A percentile compares a stretch with the other conserved stretches of the same genome.
Evolutionary conservation across 768 basidiomycete genomes (phyloP).

Genomic region (Phaffia australis): DNA sequence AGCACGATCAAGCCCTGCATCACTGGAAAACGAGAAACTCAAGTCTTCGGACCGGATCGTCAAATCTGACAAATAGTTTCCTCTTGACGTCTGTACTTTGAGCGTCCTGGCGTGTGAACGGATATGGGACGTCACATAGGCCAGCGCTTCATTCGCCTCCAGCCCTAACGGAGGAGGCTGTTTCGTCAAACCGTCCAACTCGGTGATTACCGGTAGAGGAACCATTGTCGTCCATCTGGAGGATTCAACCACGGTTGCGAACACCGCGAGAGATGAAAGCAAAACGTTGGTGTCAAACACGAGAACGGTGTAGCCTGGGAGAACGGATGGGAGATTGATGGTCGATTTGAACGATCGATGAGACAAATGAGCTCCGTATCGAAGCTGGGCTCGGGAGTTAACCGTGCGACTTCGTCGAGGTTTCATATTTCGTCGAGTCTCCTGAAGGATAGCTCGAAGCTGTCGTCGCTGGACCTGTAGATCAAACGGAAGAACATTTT

Average conservation of each 20-base stretch:
- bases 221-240: slow-evolving; percentile 76
- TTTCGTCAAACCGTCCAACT: slow-evolving; percentile 76
- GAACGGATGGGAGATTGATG: slow-evolving; percentile 39
- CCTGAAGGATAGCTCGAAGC: slow-evolving; percentile 17
- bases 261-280: slow-evolving; percentile 63
- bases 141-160: slow-evolving; percentile 60
- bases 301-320: slow-evolving; percentile 78
- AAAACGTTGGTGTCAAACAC: slow-evolving; percentile 93
- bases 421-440: slow-evolving; percentile 1
- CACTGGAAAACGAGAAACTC: slow-evolving; percentile 41
- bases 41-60: slow-evolving; percentile 73
- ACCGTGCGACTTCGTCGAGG: slow-evolving; percentile 1
- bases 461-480: slow-evolving; percentile 19
- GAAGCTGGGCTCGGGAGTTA: slow-evolving; percentile 19
- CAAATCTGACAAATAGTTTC: slow-evolving; percentile 80
- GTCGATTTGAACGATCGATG: slow-evolving; percentile 7
- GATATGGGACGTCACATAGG: slow-evolving; percentile 64
- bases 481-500: neutral
- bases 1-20: slow-evolving; percentile 39
- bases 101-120: slow-evolving; percentile 63
- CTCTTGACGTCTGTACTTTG: slow-evolving; percentile 89
- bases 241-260: slow-evolving; percentile 66
- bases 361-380: neutral
- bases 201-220: slow-evolving; percentile 80
- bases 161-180: slow-evolving; percentile 56